Evolutionary conservation across 2,329 filamentous ascomycete species (phyloP).

Genomic region (Aaosphaeria arxii): DNA sequence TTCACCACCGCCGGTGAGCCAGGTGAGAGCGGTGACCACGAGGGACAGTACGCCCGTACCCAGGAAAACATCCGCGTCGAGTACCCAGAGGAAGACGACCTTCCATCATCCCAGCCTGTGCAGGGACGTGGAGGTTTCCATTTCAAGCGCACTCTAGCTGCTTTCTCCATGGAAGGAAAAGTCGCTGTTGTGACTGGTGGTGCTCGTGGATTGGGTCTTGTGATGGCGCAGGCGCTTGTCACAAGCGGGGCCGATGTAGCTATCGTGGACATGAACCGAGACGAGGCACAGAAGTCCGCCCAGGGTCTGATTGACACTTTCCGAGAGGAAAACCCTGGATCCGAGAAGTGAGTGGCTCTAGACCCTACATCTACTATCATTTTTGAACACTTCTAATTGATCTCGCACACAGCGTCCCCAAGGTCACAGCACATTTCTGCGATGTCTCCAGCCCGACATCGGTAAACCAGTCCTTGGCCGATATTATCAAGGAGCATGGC

Average conservation of each 20-base stretch:
- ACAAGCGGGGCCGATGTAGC: slow-evolving; percentile 85
- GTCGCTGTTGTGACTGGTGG: slow-evolving; percentile 87
- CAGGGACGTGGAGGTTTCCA: slow-evolving; percentile 75
- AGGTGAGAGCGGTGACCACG: slow-evolving; percentile 46
- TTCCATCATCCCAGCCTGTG: slow-evolving; percentile 69
- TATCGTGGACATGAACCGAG: slow-evolving; percentile 90
- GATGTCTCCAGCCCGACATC: slow-evolving; percentile 81
- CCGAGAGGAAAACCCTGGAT: slow-evolving; percentile 73
- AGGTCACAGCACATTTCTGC: slow-evolving; percentile 84
- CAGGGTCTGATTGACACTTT: slow-evolving; percentile 71
- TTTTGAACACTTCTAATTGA: background rate
- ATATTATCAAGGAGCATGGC: slow-evolving; percentile 69
- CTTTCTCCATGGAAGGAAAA: slow-evolving; percentile 81
- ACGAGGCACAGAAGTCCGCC: slow-evolving; percentile 79
- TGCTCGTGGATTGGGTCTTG: slow-evolving; percentile 81
- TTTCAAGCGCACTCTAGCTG: slow-evolving; percentile 78
- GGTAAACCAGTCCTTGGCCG: slow-evolving; percentile 69
- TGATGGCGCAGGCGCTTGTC: slow-evolving; percentile 90
- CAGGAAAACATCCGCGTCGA: slow-evolving; percentile 75
- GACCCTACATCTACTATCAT: background rate
- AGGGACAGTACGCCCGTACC: slow-evolving; percentile 74
- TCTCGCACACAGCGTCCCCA: slow-evolving; percentile 58
- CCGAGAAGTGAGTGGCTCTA: slow-evolving; percentile 55
- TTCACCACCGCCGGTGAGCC: slow-evolving; percentile 36
- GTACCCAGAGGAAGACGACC: slow-evolving; percentile 71